Evolutionary conservation across 192 early-diverging fungal species (phyloP).

Genomic region (Radiomyces spectabilis): DNA sequence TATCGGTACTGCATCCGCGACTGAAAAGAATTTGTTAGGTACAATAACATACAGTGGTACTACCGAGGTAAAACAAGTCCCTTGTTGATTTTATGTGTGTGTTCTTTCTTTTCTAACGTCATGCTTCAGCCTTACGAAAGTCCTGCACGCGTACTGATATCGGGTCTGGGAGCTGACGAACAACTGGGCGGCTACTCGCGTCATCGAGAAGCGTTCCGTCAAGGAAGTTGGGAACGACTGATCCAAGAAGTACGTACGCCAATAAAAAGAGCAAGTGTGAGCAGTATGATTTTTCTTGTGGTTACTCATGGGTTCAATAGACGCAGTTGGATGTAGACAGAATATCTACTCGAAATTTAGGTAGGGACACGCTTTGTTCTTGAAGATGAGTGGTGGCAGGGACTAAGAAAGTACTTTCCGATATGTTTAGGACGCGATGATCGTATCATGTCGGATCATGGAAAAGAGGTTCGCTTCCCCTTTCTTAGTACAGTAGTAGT

Average conservation of each 20-base stretch:
- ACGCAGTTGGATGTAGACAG: conserved; percentile 79
- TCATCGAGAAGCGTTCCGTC: conserved; percentile 67
- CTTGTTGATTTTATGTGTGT: no score
- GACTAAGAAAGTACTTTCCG: no score
- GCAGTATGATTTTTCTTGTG: neutral
- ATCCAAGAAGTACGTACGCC: conserved; percentile 44
- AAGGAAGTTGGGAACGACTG: conserved; percentile 56
- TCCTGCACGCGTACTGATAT: conserved; percentile 68
- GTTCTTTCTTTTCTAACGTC: no score
- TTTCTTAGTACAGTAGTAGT: conserved; percentile 75
- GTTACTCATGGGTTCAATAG: conserved; percentile 16
- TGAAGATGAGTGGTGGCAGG: no score
- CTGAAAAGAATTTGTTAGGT: neutral
- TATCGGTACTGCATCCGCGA: no score
- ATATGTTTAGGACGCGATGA: conserved; percentile 74
- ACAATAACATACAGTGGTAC: neutral
- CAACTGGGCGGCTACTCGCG: conserved; percentile 89
- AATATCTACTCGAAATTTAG: conserved; percentile 81
- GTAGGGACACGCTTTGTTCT: no score
- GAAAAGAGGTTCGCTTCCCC: conserved; percentile 82
- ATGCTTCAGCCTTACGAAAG: no score
- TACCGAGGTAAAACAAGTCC: neutral
- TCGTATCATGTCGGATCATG: conserved; percentile 80
- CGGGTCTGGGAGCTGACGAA: conserved; percentile 92
- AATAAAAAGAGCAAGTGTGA: neutral